Conservation (phyloP, 352 stramenopile species). For the Phytophthora niederhauseri region DNA sequence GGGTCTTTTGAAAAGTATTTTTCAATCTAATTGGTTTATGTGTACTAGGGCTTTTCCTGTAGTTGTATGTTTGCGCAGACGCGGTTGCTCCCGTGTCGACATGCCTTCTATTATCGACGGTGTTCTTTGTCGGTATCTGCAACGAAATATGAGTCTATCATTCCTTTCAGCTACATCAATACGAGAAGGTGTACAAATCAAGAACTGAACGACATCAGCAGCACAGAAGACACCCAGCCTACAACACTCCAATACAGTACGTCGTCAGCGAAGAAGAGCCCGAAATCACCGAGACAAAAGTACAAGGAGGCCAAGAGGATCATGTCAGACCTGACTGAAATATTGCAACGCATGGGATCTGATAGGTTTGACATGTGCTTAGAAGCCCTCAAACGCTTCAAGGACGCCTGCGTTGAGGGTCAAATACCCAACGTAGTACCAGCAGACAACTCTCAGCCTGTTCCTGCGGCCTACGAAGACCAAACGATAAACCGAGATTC, state of each 20-base stretch:
- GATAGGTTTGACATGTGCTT: too few species aligned
- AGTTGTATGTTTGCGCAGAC: neutral
- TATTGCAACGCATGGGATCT: neutral
- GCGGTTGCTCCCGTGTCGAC: neutral
- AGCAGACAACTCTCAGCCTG: too few species aligned
- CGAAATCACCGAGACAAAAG: neutral
- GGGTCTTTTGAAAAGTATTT: neutral
- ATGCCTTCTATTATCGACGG: neutral
- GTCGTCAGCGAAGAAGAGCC: neutral
- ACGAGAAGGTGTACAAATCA: neutral
- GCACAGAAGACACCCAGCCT: neutral
- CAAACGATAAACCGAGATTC: too few species aligned
- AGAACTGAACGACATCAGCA: neutral
- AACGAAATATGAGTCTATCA: neutral
- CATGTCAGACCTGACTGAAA: neutral
- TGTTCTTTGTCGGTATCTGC: too few species aligned
- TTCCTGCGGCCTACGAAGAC: too few species aligned
- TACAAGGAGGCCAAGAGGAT: neutral
- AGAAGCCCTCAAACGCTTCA: too few species aligned
- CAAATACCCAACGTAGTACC: too few species aligned
- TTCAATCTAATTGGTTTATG: neutral
- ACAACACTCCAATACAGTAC: neutral
- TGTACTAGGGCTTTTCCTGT: neutral
- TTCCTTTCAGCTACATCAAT: neutral
- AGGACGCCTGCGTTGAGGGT: too few species aligned